These are phyloP conservation scores for Xylaria sp. DNA, from an alignment of 2,329 filamentous ascomycete species.

Conservation along the genomic window DNA sequence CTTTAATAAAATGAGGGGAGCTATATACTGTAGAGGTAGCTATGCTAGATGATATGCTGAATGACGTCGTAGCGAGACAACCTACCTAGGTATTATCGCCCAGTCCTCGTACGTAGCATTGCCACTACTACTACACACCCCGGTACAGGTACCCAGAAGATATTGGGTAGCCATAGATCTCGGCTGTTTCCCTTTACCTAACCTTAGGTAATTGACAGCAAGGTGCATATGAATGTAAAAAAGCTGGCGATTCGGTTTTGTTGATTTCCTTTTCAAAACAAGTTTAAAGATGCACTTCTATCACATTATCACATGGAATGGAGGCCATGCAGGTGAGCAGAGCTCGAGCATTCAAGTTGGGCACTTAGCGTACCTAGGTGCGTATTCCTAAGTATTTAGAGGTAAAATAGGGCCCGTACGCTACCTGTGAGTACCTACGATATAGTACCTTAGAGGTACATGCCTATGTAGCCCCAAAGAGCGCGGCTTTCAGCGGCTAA, in stretches of 20 bases:
- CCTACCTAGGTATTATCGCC: constrained; percentile 13
- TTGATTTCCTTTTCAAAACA: not conserved
- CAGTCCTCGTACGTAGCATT: not conserved
- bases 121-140: constrained; percentile 5
- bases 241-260: not conserved
- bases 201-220: not conserved
- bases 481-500: constrained; percentile 34
- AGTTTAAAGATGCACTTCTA: not conserved
- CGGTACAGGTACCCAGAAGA: constrained; percentile 26
- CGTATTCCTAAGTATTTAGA: not conserved
- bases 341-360: constrained; percentile 37
- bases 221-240: not conserved
- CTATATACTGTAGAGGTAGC: constrained; percentile 17
- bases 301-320: constrained; percentile 30
- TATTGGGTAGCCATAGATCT: constrained; percentile 6
- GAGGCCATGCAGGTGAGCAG: constrained; percentile 8
- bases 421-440: not conserved
- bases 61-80: constrained; percentile 50
- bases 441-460: not conserved
- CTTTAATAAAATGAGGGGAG: constrained; percentile 33
- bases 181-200: not conserved
- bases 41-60: constrained; percentile 28
- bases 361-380: constrained; percentile 18
- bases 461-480: not conserved
- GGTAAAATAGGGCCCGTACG: not conserved